Evolutionary conservation across 1,284 basidiomycete species (phyloP).

Genomic region (Bjerkandera adusta): DNA sequence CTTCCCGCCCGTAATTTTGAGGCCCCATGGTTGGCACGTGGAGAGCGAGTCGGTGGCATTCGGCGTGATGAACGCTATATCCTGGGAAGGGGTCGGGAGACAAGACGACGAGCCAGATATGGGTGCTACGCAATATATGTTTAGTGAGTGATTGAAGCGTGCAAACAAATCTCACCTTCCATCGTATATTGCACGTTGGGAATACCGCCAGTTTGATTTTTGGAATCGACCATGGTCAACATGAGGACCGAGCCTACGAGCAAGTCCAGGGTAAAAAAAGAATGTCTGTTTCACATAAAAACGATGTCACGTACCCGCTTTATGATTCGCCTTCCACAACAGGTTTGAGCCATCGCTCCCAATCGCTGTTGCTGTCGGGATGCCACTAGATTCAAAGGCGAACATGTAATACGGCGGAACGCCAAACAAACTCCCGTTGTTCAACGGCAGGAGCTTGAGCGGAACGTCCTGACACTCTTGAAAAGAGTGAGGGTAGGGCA

Average conservation of each 20-base stretch:
- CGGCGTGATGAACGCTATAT: slow-evolving; percentile 23
- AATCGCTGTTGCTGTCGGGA: slow-evolving; percentile 38
- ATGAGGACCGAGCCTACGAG: slow-evolving; percentile 5
- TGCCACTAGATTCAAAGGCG: slow-evolving; percentile 39
- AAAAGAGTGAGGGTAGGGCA: no score
- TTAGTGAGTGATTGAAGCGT: slow-evolving; percentile 4
- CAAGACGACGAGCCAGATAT: slow-evolving; percentile 35
- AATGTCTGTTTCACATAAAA: slow-evolving; percentile 20
- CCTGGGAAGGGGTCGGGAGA: neutral
- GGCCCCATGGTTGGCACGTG: slow-evolving; percentile 47
- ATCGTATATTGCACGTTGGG: neutral
- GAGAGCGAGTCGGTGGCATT: slow-evolving; percentile 40
- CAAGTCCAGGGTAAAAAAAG: no score
- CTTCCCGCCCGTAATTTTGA: slow-evolving; percentile 43
- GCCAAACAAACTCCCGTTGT: slow-evolving; percentile 23
- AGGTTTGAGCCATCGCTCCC: slow-evolving; percentile 39
- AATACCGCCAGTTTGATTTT: slow-evolving; percentile 2
- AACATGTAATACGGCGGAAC: slow-evolving; percentile 50
- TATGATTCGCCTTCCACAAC: slow-evolving; percentile 42
- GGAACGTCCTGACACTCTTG: no score
- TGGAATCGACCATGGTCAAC: slow-evolving; percentile 5
- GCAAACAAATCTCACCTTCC: slow-evolving; percentile 2
- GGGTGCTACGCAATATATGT: slow-evolving; percentile 24
- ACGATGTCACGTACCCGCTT: slow-evolving; percentile 34
- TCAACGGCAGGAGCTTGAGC: no score